Conservation (phyloP, 169 alveolate species). For the Plasmodium knowlesi region DNA sequence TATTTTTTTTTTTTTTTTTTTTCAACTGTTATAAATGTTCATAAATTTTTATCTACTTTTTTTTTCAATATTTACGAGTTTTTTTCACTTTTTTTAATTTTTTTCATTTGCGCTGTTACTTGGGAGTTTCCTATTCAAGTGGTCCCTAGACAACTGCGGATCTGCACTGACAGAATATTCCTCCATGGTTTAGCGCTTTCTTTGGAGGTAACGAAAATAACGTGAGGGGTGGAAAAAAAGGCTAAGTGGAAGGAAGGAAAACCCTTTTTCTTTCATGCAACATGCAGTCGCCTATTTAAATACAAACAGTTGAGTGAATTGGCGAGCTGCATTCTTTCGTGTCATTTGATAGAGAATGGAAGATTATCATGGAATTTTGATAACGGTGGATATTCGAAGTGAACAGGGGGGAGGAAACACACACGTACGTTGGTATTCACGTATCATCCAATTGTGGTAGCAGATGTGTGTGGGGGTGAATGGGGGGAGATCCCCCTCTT, state of each 20-base stretch:
- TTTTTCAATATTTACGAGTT: not conserved
- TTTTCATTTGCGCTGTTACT: not conserved
- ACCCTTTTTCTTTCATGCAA: not conserved
- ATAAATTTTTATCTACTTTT: not conserved
- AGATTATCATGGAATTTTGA: no score
- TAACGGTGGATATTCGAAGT: not conserved
- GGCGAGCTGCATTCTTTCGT: not conserved
- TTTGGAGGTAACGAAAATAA: not conserved
- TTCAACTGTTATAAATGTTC: not conserved
- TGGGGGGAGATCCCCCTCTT: not conserved
- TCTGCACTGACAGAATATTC: not conserved
- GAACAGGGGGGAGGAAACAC: not conserved
- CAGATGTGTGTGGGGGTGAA: not conserved
- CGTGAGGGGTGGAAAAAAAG: not conserved
- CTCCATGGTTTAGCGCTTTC: not conserved
- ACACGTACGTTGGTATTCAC: not conserved
- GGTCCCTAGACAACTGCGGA: not conserved
- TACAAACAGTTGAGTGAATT: not conserved
- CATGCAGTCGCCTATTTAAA: not conserved
- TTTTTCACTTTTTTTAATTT: not conserved
- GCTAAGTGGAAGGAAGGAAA: not conserved
- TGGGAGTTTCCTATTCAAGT: constrained; percentile 17
- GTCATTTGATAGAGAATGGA: not conserved
- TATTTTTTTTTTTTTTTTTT: no score
- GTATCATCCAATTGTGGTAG: not conserved